Evolutionary conservation across 257 asterid genomes (phyloP).

Genomic region (Forsythia suspensa): DNA sequence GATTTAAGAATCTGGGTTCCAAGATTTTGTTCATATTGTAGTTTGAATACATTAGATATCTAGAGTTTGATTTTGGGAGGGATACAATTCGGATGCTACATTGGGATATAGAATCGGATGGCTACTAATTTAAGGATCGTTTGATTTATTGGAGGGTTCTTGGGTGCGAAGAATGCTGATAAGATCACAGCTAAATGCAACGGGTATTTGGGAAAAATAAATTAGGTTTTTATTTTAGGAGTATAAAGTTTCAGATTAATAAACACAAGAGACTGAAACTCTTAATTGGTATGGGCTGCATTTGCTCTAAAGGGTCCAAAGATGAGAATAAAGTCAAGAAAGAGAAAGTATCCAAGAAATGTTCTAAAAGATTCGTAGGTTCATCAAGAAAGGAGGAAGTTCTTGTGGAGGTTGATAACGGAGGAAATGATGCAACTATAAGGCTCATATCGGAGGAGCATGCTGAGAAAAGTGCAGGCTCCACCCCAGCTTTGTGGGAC

Average conservation of each 20-base stretch:
- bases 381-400: slow-evolving; percentile 57
- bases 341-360: slow-evolving; percentile 53
- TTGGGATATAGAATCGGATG: slow-evolving; percentile 13
- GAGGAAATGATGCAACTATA: slow-evolving; percentile 58
- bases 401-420: slow-evolving; percentile 55
- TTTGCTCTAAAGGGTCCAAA: slow-evolving; percentile 69
- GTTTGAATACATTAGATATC: slow-evolving; percentile 14
- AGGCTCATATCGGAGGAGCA: slow-evolving; percentile 57
- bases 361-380: slow-evolving; percentile 44
- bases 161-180: slow-evolving; percentile 44
- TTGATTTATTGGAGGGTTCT: slow-evolving; percentile 17
- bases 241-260: slow-evolving; percentile 48
- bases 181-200: slow-evolving; percentile 35
- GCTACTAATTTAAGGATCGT: slow-evolving; percentile 17
- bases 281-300: slow-evolving; percentile 65
- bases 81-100: slow-evolving; percentile 11
- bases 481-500: slow-evolving; percentile 55
- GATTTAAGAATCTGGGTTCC: slow-evolving; percentile 10
- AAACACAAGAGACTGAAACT: slow-evolving; percentile 46
- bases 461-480: slow-evolving; percentile 59
- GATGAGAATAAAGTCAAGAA: slow-evolving; percentile 42
- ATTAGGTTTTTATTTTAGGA: slow-evolving; percentile 34
- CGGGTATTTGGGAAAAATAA: slow-evolving; percentile 40
- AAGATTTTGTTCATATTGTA: not conserved
- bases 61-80: not conserved